These are phyloP conservation scores for Fusarium nygamai DNA, from an alignment of 2,329 filamentous ascomycete genomes.

Conservation along the genomic window DNA sequence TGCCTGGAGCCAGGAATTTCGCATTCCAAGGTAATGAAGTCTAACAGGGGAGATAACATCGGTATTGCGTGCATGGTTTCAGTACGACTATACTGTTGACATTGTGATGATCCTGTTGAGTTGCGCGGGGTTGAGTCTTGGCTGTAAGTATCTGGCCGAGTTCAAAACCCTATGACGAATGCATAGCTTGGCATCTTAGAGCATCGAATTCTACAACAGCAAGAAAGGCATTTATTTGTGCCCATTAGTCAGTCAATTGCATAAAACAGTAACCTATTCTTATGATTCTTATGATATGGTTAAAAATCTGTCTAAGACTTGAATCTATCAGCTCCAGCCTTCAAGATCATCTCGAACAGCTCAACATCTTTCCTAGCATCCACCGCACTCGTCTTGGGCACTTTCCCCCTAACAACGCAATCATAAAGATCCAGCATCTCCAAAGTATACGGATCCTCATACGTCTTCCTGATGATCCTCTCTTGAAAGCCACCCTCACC, in stretches of 20 bases:
- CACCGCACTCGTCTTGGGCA: conserved; percentile 42
- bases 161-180: neutral
- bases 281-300: rapidly evolving
- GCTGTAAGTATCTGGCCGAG: neutral
- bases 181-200: neutral
- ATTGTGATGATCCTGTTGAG: neutral
- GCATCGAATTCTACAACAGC: rapidly evolving
- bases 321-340: neutral
- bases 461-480: conserved; percentile 54
- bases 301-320: neutral
- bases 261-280: no score
- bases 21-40: neutral
- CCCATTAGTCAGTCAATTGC: rapidly evolving
- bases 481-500: conserved; percentile 52
- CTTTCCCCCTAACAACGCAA: conserved; percentile 31
- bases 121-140: neutral
- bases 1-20: neutral
- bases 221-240: neutral
- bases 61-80: neutral
- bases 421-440: conserved; percentile 50
- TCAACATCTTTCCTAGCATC: conserved; percentile 47
- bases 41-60: no score
- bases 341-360: conserved; percentile 33
- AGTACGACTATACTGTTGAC: rapidly evolving
- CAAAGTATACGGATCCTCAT: conserved; percentile 53